Evolutionary conservation across 2,329 filamentous ascomycete genomes (phyloP).

Genomic region (Aspergillus texensis): DNA sequence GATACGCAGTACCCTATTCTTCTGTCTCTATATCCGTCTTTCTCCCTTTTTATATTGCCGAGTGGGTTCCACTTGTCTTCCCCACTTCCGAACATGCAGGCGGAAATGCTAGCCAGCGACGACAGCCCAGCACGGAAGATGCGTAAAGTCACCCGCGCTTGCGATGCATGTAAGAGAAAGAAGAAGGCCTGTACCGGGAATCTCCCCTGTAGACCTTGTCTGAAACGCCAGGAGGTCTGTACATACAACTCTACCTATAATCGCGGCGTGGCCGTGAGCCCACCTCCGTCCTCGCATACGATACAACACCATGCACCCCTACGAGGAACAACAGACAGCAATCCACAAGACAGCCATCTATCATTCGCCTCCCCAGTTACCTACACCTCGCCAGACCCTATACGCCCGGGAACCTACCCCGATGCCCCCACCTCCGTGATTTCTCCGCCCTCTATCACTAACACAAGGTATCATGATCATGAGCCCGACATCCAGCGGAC

Average conservation of each 20-base stretch:
- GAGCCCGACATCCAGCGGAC: neutral
- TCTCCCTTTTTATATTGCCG: no score
- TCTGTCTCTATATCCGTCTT: neutral
- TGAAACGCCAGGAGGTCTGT: conserved; percentile 17
- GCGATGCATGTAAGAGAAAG: conserved; percentile 27
- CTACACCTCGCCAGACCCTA: neutral
- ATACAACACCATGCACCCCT: neutral
- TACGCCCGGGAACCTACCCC: neutral
- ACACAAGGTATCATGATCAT: neutral
- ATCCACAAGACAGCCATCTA: neutral
- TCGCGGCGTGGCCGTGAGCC: conserved; percentile 24
- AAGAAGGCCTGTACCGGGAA: conserved; percentile 29
- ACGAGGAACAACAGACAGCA: neutral
- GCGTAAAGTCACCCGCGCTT: conserved; percentile 29
- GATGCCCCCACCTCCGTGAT: neutral
- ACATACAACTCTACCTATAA: conserved; percentile 27
- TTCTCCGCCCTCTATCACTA: neutral
- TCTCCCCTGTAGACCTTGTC: conserved; percentile 25
- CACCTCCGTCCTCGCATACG: conserved; percentile 18
- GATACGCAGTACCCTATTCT: neutral
- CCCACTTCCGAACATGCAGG: conserved; percentile 36
- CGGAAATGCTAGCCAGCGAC: conserved; percentile 43
- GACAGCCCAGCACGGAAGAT: conserved; percentile 17
- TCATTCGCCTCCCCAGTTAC: neutral
- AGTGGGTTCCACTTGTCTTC: neutral